phyloP scores from a whole-genome alignment of 768 basidiomycete species.

The Crepidotus variabilis region DNA sequence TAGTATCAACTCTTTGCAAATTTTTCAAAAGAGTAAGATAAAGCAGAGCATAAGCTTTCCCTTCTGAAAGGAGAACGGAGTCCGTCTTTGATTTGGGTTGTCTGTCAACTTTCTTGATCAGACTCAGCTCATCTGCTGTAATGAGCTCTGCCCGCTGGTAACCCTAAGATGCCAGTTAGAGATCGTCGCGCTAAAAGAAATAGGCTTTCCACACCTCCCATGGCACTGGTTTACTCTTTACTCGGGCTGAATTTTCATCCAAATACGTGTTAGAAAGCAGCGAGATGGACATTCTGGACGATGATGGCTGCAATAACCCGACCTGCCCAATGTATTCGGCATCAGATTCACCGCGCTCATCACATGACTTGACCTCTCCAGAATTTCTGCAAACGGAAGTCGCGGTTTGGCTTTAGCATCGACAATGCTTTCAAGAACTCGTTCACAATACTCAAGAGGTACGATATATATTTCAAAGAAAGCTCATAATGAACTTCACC shows the following conservation, averaged over 20 bases:
- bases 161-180: constrained; percentile 48
- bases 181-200: not conserved
- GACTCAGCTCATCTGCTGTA: constrained; percentile 78
- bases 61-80: constrained; percentile 78
- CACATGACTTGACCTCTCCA: not conserved
- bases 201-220: constrained; percentile 73
- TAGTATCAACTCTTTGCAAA: constrained; percentile 79
- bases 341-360: not conserved
- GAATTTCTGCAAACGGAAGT: not conserved
- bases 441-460: constrained; percentile 18
- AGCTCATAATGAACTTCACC: not conserved
- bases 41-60: constrained; percentile 76
- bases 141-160: constrained; percentile 93
- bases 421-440: constrained; percentile 20
- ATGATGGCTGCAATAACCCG: constrained; percentile 6
- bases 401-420: not conserved
- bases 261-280: constrained; percentile 82
- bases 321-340: not conserved
- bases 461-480: not conserved
- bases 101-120: constrained; percentile 89
- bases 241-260: constrained; percentile 84
- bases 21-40: constrained; percentile 88
- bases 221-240: constrained; percentile 85
- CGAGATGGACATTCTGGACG: constrained; percentile 58
- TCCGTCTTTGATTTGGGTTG: constrained; percentile 73